phyloP scores from a whole-genome alignment of 2,329 filamentous ascomycete genomes.

The Dichotomopilus funicola region DNA sequence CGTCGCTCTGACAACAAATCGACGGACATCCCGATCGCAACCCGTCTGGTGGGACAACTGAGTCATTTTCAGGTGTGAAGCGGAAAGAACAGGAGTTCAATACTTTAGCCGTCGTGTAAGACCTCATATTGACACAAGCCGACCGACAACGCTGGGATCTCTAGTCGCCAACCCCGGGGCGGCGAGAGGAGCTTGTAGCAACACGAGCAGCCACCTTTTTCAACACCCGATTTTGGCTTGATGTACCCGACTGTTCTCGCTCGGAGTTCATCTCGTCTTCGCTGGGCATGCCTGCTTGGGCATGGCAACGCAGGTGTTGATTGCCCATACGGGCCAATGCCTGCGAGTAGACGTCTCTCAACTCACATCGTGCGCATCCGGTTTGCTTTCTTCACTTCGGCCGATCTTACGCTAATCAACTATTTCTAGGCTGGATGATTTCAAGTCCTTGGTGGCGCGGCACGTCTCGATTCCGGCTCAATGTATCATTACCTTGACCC shows the following conservation, averaged over 20 bases:
- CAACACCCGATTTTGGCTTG: background rate
- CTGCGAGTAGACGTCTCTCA: conserved; percentile 70
- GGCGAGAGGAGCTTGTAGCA: no score
- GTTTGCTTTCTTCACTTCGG: background rate
- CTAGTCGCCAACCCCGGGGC: no score
- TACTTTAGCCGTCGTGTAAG: no score
- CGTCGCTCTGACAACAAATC: no score
- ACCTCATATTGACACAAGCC: no score
- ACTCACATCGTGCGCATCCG: conserved; percentile 59
- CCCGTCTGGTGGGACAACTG: no score
- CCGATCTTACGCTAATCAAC: conserved; percentile 18
- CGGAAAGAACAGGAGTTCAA: no score
- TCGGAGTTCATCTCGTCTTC: no score
- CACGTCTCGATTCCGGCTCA: conserved; percentile 67
- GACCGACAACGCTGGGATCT: no score
- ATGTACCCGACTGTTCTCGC: background rate
- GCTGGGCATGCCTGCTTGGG: conserved; percentile 45
- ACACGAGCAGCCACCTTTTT: no score
- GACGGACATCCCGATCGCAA: no score
- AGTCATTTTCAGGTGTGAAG: no score
- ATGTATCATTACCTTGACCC: conserved; percentile 81
- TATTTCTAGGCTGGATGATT: conserved; percentile 64
- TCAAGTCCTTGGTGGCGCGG: conserved; percentile 73
- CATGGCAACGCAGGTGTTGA: conserved; percentile 86
- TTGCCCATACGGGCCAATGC: conserved; percentile 87